Base-by-base conservation (phyloP, 2,329 filamentous ascomycete genomes). In the Clonostachys chloroleuca region DNA sequence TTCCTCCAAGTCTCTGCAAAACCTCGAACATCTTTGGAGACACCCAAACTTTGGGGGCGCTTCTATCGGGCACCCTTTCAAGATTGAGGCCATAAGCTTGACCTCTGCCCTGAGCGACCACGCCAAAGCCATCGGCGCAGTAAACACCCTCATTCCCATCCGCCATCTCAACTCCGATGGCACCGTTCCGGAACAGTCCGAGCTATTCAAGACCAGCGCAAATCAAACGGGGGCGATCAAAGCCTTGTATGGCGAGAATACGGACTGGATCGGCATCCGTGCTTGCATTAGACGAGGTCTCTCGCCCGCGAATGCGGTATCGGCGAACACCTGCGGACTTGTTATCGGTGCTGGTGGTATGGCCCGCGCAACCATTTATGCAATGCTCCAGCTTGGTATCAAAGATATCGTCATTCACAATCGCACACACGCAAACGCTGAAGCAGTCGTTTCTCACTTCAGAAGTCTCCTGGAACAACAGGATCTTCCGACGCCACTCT, bases 211-310 rank as follows among this genome's bases (percentile, higher is more conserved):
- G 36, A 39, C 14, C 14, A 18, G 17, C 17, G 3, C 14, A n/a
- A 39, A 39, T 39, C 36, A 80, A 40, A 75, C 82, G 1, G 86
- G 86, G 0, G 78, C 82, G 0, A 79, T 89, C 7, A 77, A 79
- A 51, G 85, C 83, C 0, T 70, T 90, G 0, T 87, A 89, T 52
- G 87, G 87, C 2, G 86, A 91, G 49, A 92, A 92, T 49, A 91
- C 86, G 0, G 87, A 91, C 61, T 91, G 87, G 83, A 85, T 90
- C 34, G 87, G 87, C 6, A 87, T 91, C 37, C 73, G 84, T 46
- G 85, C 84, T 3, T 90, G 86, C 58, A 79, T 92, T 37, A 77
- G 83, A 7, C 75, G 86, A 34, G 86, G 86, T 3, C 70, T 90
- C 3, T 90, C 87, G 1, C 87, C 87, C 0, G 84, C 85, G 5